These are phyloP conservation scores for Nothophytophthora sp. DNA, from an alignment of 352 stramenopile genomes.

Conservation along the genomic window DNA sequence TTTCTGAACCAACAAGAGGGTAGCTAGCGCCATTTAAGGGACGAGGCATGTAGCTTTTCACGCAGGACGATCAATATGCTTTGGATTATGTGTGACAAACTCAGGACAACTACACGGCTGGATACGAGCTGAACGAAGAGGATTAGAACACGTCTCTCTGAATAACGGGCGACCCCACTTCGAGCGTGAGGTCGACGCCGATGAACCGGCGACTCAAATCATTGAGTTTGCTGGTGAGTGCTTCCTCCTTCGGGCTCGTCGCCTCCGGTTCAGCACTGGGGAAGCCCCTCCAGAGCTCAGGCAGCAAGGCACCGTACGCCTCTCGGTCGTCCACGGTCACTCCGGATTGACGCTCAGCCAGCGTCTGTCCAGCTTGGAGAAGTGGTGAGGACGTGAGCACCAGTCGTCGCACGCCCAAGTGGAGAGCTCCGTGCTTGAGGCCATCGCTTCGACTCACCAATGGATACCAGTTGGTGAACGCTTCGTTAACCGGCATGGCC, in stretches of 20 bases:
- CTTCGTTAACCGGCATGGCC: conserved; percentile 63
- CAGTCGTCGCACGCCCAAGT: conserved; percentile 52
- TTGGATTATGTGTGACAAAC: too few species aligned
- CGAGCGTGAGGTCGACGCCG: conserved; percentile 42
- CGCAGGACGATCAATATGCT: too few species aligned
- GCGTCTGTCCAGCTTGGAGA: conserved; percentile 42
- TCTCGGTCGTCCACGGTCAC: conserved; percentile 50
- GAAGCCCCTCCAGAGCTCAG: conserved; percentile 65
- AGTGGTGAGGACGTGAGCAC: conserved; percentile 58
- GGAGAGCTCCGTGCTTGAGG: conserved; percentile 50
- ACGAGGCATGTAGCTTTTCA: too few species aligned
- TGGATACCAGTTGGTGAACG: conserved; percentile 72
- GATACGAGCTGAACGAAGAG: too few species aligned
- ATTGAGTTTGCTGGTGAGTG: conserved; percentile 59
- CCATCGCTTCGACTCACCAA: conserved; percentile 57
- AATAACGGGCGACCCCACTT: conserved; percentile 31
- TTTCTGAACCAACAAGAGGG: too few species aligned
- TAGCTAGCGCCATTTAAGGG: too few species aligned
- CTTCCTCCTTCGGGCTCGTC: conserved; percentile 31
- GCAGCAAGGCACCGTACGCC: conserved; percentile 46
- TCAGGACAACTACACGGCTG: too few species aligned
- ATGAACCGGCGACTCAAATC: conserved; percentile 59
- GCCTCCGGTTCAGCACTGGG: conserved; percentile 28
- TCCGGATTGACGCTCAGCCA: conserved; percentile 38
- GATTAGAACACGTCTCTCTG: conserved; percentile 67